phyloP scores from a whole-genome alignment of 2,329 filamentous ascomycete genomes.

The Calonectria fujianensis region DNA sequence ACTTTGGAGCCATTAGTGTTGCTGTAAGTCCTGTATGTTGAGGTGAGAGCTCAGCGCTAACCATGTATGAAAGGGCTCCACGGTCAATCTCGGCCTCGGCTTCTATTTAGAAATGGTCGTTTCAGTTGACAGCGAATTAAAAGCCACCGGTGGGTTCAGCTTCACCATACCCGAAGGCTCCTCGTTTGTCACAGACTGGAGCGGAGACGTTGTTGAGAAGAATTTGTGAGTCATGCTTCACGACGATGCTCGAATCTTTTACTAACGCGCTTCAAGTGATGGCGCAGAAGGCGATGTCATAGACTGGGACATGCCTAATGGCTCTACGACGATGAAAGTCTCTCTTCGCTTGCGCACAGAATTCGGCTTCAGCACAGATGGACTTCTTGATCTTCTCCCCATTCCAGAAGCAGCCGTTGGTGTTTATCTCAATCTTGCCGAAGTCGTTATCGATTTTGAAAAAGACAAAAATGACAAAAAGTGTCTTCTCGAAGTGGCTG shows the following conservation, averaged over 20 bases:
- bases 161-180: slow-evolving; percentile 35
- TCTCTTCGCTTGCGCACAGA: slow-evolving; percentile 29
- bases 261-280: slow-evolving; percentile 11
- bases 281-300: not conserved
- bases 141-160: slow-evolving; percentile 25
- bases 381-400: not conserved
- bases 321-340: slow-evolving; percentile 14
- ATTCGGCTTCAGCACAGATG: slow-evolving; percentile 6
- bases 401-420: slow-evolving; percentile 3
- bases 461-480: not conserved
- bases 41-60: not conserved
- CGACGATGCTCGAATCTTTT: not conserved
- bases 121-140: not conserved
- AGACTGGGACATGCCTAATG: slow-evolving; percentile 8
- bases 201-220: not conserved
- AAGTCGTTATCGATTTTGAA: slow-evolving; percentile 6
- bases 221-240: slow-evolving; percentile 15
- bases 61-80: not conserved
- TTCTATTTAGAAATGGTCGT: slow-evolving; percentile 32
- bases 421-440: slow-evolving; percentile 33
- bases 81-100: slow-evolving; percentile 13
- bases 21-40: not conserved
- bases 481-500: not conserved
- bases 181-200: slow-evolving; percentile 10
- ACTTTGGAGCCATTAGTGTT: slow-evolving; percentile 17